A percentile compares a stretch with the other conserved stretches of the same genome.
These are phyloP conservation scores for Scheffersomyces cryptocercus DNA, from an alignment of 1,139 yeast genomes.

Conservation along the genomic window DNA sequence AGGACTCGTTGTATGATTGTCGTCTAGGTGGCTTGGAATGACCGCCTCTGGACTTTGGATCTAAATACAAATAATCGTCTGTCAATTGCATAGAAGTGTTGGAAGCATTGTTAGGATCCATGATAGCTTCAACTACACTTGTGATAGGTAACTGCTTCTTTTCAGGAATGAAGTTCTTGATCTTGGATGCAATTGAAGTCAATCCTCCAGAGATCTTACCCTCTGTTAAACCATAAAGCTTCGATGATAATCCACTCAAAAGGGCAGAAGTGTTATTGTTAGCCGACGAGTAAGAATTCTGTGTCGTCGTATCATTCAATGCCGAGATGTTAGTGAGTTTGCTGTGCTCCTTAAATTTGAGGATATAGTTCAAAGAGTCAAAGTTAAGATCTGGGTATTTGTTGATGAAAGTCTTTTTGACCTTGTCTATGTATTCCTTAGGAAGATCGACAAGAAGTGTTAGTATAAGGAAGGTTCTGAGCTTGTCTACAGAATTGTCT, in stretches of 20 bases:
- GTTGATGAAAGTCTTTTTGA: constrained; percentile 59
- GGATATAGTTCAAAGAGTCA: constrained; percentile 67
- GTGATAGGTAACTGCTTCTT: constrained; percentile 88
- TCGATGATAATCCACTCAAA: constrained; percentile 74
- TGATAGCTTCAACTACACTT: constrained; percentile 83
- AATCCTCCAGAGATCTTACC: constrained; percentile 77
- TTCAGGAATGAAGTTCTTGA: constrained; percentile 84
- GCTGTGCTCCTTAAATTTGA: constrained; percentile 77
- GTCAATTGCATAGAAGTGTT: constrained; percentile 66
- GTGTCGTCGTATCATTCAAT: constrained; percentile 21
- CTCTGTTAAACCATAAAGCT: constrained; percentile 80
- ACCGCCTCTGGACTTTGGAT: constrained; percentile 88
- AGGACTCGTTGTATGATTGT: constrained; percentile 74
- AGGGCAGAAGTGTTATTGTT: constrained; percentile 54
- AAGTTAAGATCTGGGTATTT: constrained; percentile 62
- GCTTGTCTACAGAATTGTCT: constrained; percentile 70
- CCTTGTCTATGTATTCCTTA: constrained; percentile 59
- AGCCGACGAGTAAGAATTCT: constrained; percentile 18
- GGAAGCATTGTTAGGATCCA: constrained; percentile 75
- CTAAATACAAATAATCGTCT: constrained; percentile 87
- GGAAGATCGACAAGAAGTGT: constrained; percentile 59
- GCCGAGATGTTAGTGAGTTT: constrained; percentile 59
- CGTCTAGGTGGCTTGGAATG: constrained; percentile 88
- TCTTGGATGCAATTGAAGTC: constrained; percentile 84
- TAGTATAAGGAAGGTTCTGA: constrained; percentile 82